These are phyloP conservation scores for Fusarium fracticaudum DNA, from an alignment of 2,329 filamentous ascomycete species.

Conservation along the genomic window DNA sequence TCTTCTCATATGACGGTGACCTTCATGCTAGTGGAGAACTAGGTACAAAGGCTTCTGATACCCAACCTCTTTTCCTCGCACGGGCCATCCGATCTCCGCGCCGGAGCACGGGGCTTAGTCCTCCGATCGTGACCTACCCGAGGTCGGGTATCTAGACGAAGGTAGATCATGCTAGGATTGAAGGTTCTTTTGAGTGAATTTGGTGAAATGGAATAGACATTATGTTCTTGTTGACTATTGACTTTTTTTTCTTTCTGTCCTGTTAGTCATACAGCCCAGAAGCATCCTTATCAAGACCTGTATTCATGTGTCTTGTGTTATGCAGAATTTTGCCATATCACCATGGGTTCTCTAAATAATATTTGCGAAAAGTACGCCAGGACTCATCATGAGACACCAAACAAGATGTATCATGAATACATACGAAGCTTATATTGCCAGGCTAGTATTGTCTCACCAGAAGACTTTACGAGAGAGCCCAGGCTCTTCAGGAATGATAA, in stretches of 20 bases:
- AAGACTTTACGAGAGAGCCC: not conserved
- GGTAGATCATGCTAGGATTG: not conserved
- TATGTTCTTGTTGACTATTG: not conserved
- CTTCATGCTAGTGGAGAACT: constrained; percentile 43
- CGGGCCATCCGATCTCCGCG: constrained; percentile 35
- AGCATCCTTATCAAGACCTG: not conserved
- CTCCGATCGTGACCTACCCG: constrained; percentile 23
- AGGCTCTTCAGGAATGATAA: not conserved
- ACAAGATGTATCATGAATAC: not conserved
- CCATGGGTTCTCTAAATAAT: not conserved
- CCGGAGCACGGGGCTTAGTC: constrained; percentile 29
- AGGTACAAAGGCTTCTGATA: constrained; percentile 35
- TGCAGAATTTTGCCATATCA: not conserved
- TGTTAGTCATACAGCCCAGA: not conserved
- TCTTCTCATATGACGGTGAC: constrained; percentile 44
- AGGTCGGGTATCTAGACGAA: constrained; percentile 28
- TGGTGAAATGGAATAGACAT: not conserved
- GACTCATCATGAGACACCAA: not conserved
- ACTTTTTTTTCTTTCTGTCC: not conserved
- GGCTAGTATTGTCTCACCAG: not conserved
- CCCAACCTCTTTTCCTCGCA: constrained; percentile 38
- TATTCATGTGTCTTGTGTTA: not conserved
- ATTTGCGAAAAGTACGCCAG: not conserved
- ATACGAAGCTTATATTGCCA: not conserved
- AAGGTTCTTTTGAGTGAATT: not conserved